phyloP scores from a whole-genome alignment of 768 basidiomycete species.

The Russula foetens region DNA sequence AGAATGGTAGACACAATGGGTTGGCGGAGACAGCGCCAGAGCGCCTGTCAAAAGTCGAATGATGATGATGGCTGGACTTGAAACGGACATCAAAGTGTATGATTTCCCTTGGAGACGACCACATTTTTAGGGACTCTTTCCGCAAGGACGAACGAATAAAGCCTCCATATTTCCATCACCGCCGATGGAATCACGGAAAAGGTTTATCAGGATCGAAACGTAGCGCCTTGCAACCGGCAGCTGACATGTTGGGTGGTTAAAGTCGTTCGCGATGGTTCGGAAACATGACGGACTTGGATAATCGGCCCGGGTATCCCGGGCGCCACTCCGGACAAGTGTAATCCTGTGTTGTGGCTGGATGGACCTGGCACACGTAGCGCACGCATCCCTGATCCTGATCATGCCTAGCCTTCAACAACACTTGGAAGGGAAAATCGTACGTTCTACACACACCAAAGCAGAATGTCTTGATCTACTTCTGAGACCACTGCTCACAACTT shows the following conservation, averaged over 20 bases:
- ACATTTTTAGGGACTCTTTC: background rate
- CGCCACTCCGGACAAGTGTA: no score
- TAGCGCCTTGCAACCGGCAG: background rate
- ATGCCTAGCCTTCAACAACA: constrained; percentile 19
- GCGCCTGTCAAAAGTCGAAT: no score
- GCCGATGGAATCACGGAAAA: background rate
- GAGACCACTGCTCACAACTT: background rate
- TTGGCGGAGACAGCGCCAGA: no score
- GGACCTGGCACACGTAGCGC: no score
- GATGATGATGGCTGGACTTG: no score
- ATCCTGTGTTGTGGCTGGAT: no score
- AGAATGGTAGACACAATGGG: no score
- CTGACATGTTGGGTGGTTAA: background rate
- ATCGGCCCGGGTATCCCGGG: no score
- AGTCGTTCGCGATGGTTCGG: no score
- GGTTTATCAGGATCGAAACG: background rate
- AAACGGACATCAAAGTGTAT: no score
- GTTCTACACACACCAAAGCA: background rate
- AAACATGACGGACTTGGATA: background rate
- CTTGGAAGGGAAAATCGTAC: constrained; percentile 29
- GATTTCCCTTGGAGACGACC: background rate
- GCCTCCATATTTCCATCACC: background rate
- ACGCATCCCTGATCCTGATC: background rate
- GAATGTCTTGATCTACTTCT: background rate
- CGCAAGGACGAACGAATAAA: background rate